Evolutionary conservation across 768 basidiomycete genomes (phyloP).

Genomic region (Suillus luteus): DNA sequence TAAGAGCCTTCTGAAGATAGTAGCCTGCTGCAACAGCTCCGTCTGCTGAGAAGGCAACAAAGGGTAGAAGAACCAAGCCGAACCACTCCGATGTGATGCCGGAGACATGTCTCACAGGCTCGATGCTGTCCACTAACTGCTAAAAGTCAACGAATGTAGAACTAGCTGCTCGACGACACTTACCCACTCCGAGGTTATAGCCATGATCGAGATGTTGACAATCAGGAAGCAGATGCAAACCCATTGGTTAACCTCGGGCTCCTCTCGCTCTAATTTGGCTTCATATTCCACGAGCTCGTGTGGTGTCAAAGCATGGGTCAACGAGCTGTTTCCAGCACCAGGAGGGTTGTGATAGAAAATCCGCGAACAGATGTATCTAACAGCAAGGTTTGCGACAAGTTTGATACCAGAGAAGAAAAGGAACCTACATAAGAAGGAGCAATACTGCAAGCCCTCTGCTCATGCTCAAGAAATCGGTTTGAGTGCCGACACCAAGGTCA

Average conservation of each 20-base stretch:
- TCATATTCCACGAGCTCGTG: slow-evolving; percentile 37
- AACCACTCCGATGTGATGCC: slow-evolving; percentile 62
- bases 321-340: slow-evolving; percentile 51
- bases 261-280: slow-evolving; percentile 32
- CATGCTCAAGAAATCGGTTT: slow-evolving; percentile 53
- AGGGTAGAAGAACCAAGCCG: slow-evolving; percentile 68
- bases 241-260: slow-evolving; percentile 65
- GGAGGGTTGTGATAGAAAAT: slow-evolving; percentile 74
- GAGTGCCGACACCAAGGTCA: slow-evolving; percentile 46
- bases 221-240: slow-evolving; percentile 56
- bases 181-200: slow-evolving; percentile 72
- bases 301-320: slow-evolving; percentile 43
- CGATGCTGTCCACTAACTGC: slow-evolving; percentile 67
- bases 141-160: slow-evolving; percentile 1
- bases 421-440: slow-evolving; percentile 57
- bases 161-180: slow-evolving; percentile 19
- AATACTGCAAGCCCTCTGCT: slow-evolving; percentile 68
- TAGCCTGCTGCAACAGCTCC: slow-evolving; percentile 60
- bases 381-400: slow-evolving; percentile 6
- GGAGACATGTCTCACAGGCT: slow-evolving; percentile 46
- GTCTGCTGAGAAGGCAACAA: slow-evolving; percentile 75
- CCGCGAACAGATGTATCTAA: slow-evolving; percentile 65
- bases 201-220: slow-evolving; percentile 61
- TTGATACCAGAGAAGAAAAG: neutral
- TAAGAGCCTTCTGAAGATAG: slow-evolving; percentile 34